Base-by-base conservation (phyloP, 208 protist species). In the Trypanosoma vivax region DNA sequence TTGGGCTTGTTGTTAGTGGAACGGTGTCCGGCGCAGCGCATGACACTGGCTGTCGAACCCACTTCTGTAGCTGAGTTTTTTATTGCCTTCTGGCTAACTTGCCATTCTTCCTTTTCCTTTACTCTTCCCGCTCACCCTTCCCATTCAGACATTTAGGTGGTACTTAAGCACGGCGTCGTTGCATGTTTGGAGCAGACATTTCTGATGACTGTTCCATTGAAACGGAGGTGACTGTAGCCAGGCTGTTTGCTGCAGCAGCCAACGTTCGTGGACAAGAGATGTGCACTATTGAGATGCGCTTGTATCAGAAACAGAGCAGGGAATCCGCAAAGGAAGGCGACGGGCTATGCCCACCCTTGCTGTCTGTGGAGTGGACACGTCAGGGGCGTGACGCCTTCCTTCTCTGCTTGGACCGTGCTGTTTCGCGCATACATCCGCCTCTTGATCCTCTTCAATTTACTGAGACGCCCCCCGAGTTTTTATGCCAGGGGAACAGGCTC, bases 391-490 rank as follows among this genome's bases (percentile, higher is more conserved):
- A 90, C 50, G 54, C 34, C n/a, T 64, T 87, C 29, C 52, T 83
- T 19, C 73, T 71, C 2, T 89, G 76, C 50, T 68, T 91, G 16
- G 87, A 94, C 55, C 79, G 87, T 3, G 63, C 79, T 1, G 64
- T 83, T n/a, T 18, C 60, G 4, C 82, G 87, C 19, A 59, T 94
- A 13, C 77, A 67, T 37, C 87, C 87, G 3, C 72, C 78, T 18
- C 37, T 94, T 19, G 87, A 94, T 38, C 63, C 73, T 9, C 47
- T 80, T 13, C 79, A 80, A 53, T 83, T 79, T 50, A 48, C 50
- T 23, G 41, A 59, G 37, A 24, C 35, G 1, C 31, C 31, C 30
- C 31, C 50, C 9, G 50, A 65, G 38, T 50, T 65, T 11, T 16
- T 37, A 0, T 3, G 50, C 9, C 27, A 21, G 13, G 41, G 57